These are phyloP conservation scores for Diplodia scrobiculata DNA, from an alignment of 2,329 filamentous ascomycete species.

Conservation along the genomic window DNA sequence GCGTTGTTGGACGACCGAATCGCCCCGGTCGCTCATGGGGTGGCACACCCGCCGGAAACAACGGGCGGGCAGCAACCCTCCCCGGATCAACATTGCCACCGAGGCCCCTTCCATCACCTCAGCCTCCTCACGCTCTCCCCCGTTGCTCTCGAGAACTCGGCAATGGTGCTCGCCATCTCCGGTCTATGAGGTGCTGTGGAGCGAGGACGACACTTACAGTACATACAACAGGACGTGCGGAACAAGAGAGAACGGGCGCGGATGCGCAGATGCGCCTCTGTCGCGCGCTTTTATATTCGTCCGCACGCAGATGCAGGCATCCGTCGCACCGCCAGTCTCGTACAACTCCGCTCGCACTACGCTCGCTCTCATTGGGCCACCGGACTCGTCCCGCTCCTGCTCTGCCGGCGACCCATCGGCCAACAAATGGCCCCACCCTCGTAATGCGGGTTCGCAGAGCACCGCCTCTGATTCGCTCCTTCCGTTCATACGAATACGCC, in stretches of 20 bases:
- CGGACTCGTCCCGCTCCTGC: not conserved
- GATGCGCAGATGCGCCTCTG: too few species aligned
- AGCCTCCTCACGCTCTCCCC: not conserved
- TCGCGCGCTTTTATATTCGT: not conserved
- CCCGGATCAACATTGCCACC: not conserved
- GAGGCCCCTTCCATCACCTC: not conserved
- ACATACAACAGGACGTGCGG: not conserved
- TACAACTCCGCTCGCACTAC: not conserved
- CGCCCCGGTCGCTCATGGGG: too few species aligned
- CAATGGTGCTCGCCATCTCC: too few species aligned
- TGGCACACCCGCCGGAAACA: not conserved
- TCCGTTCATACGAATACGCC: not conserved
- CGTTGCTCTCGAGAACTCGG: not conserved
- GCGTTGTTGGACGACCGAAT: too few species aligned
- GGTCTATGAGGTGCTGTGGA: too few species aligned
- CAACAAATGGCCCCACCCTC: not conserved
- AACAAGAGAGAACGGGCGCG: not conserved
- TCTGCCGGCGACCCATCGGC: not conserved
- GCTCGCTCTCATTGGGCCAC: not conserved
- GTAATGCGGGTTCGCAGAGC: not conserved
- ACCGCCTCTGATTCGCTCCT: not conserved
- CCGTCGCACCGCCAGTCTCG: not conserved
- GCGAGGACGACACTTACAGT: too few species aligned
- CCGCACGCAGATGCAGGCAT: not conserved
- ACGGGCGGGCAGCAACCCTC: not conserved